Evolutionary conservation across 805 yeast genomes (phyloP).

Genomic region (Torulaspora gathmanii): DNA sequence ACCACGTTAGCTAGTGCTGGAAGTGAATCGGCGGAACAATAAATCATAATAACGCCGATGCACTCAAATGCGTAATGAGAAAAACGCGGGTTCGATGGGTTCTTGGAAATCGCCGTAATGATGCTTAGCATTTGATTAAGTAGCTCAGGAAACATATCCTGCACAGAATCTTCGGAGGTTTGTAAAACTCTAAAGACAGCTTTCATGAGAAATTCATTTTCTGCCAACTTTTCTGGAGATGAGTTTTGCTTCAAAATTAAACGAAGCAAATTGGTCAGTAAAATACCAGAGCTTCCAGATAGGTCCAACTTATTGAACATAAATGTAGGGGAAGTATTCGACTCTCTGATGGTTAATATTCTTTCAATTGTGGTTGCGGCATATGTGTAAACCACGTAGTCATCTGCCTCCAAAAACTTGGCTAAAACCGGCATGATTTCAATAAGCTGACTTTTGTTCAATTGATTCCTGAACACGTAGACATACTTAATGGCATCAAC

Average conservation of each 20-base stretch:
- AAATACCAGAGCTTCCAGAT: constrained; percentile 52
- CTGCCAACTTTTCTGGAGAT: constrained; percentile 87
- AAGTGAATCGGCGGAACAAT: constrained; percentile 34
- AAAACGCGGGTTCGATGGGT: constrained; percentile 94
- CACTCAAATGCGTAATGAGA: constrained; percentile 89
- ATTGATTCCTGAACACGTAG: constrained; percentile 84
- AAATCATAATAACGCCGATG: constrained; percentile 68
- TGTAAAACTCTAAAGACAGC: constrained; percentile 77
- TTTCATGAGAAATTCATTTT: constrained; percentile 89
- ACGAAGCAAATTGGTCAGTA: constrained; percentile 61
- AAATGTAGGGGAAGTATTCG: constrained; percentile 44
- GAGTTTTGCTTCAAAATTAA: constrained; percentile 55
- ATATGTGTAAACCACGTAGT: constrained; percentile 85
- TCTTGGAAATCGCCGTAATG: constrained; percentile 64
- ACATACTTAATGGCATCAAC: constrained; percentile 93
- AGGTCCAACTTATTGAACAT: constrained; percentile 74
- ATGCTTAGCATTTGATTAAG: constrained; percentile 66
- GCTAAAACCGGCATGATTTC: constrained; percentile 78
- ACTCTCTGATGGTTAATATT: constrained; percentile 68
- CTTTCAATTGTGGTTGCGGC: constrained; percentile 91
- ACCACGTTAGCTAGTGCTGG: constrained; percentile 40
- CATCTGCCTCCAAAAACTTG: constrained; percentile 56
- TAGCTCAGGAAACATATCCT: constrained; percentile 41
- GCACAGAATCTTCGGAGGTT: constrained; percentile 64
- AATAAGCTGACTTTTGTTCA: constrained; percentile 75